Evolutionary conservation across 768 basidiomycete species (phyloP).

Genomic region (Amanita rubescens): DNA sequence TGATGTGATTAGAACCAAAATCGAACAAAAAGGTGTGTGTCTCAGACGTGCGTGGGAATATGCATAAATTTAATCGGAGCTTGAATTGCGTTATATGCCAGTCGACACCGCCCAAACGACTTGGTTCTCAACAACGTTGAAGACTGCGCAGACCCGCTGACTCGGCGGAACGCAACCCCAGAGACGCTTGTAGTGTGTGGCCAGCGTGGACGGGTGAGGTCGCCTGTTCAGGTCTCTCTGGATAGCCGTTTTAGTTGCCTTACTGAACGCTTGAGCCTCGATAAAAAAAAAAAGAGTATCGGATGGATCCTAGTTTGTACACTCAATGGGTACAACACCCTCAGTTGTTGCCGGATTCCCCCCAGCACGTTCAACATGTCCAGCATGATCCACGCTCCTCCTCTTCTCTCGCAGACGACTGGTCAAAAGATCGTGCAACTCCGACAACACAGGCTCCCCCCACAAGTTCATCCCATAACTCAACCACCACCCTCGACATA

Average conservation of each 20-base stretch:
- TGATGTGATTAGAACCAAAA: conserved; percentile 7
- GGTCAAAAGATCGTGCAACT: conserved; percentile 36
- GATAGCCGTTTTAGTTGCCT: conserved; percentile 27
- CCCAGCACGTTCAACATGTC: conserved; percentile 24
- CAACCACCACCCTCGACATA: conserved; percentile 28
- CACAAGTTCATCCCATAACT: conserved; percentile 17
- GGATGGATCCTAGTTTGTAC: conserved; percentile 40
- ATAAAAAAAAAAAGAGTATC: conserved; percentile 24
- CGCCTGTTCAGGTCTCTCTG: conserved; percentile 16
- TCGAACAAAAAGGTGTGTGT: conserved; percentile 18
- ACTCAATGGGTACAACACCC: conserved; percentile 35
- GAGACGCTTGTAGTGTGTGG: conserved; percentile 19
- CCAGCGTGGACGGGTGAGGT: conserved; percentile 17
- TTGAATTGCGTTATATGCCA: conserved; percentile 16
- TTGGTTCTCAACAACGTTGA: conserved; percentile 18
- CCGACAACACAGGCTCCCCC: conserved; percentile 15
- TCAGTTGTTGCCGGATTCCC: conserved; percentile 26
- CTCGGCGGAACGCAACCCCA: conserved; percentile 16
- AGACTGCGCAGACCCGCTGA: conserved; percentile 21
- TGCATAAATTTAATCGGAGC: conserved; percentile 26
- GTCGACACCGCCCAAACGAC: conserved; percentile 6
- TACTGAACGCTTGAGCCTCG: conserved; percentile 20
- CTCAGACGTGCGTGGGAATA: conserved; percentile 32
- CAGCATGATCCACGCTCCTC: conserved; percentile 17
- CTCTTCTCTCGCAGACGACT: conserved; percentile 30